phyloP scores from a whole-genome alignment of 768 basidiomycete genomes.

The Tricholoma saponaceum region DNA sequence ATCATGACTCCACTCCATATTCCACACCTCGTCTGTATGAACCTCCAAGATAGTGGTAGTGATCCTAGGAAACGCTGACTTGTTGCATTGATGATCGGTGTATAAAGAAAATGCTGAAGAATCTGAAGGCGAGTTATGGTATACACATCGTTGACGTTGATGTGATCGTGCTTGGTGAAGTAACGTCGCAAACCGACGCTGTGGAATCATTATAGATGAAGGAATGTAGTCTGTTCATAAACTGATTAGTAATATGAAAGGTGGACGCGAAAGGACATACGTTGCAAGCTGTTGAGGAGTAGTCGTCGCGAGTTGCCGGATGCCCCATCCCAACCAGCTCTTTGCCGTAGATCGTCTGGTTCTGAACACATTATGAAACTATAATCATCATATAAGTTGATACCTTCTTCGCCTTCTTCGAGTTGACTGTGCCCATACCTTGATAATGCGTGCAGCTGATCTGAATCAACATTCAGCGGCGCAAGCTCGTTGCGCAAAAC shows the following conservation, averaged over 20 bases:
- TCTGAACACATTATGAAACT: constrained; percentile 94
- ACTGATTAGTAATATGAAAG: constrained; percentile 4
- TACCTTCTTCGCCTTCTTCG: neutral
- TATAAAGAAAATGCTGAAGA: constrained; percentile 73
- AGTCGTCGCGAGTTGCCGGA: constrained; percentile 71
- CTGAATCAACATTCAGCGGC: constrained; percentile 72
- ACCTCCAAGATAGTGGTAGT: constrained; percentile 84
- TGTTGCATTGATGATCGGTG: constrained; percentile 79
- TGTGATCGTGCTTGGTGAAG: constrained; percentile 79
- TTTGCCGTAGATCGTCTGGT: constrained; percentile 73
- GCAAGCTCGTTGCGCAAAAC: constrained; percentile 89
- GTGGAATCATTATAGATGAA: constrained; percentile 89
- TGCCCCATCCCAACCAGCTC: constrained; percentile 89
- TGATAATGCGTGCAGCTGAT: constrained; percentile 82
- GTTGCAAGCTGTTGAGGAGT: constrained; percentile 77
- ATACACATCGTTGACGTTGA: constrained; percentile 80
- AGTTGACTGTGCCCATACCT: constrained; percentile 46
- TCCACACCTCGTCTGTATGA: constrained; percentile 95
- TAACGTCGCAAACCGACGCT: constrained; percentile 79
- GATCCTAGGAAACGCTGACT: constrained; percentile 76
- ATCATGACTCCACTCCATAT: constrained; percentile 91
- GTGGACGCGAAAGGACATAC: constrained; percentile 37
- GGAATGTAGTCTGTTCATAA: constrained; percentile 72
- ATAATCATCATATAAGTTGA: neutral
- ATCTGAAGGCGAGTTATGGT: constrained; percentile 71